Conservation (phyloP, 2,329 filamentous ascomycete species). For the Blumeria hordei region DNA sequence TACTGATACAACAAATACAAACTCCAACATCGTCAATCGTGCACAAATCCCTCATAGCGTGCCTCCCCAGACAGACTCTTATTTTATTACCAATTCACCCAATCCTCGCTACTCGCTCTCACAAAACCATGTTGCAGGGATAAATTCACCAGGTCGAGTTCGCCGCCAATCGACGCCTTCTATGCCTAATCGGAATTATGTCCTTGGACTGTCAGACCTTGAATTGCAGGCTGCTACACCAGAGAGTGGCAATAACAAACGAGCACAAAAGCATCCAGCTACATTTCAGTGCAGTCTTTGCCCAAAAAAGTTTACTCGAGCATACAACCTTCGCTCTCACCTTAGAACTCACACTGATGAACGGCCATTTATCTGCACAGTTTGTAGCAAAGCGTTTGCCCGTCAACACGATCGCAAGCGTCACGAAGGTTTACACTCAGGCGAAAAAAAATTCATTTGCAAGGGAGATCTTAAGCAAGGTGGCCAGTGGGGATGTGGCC, state of each 20-base stretch:
- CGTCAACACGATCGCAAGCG: constrained; percentile 93
- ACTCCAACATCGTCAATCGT: constrained; percentile 19
- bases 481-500: constrained; percentile 75
- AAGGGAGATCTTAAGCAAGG: constrained; percentile 68
- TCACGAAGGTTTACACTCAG: constrained; percentile 85
- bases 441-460: constrained; percentile 97
- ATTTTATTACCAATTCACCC: constrained; percentile 21
- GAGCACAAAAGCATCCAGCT: constrained; percentile 91
- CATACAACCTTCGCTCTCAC: constrained; percentile 90
- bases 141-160: constrained; percentile 19
- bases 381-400: constrained; percentile 92
- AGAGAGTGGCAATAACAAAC: constrained; percentile 38
- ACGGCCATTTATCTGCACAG: constrained; percentile 86
- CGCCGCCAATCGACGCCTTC: constrained; percentile 38
- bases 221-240: constrained; percentile 45
- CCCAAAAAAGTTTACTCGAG: constrained; percentile 85
- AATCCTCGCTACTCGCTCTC: constrained; percentile 29
- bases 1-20: constrained; percentile 15
- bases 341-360: constrained; percentile 92
- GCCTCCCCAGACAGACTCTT: constrained; percentile 28
- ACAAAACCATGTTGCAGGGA: constrained; percentile 29
- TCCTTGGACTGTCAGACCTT: constrained; percentile 76
- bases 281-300: constrained; percentile 90
- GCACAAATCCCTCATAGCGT: constrained; percentile 25
- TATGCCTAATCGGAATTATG: constrained; percentile 42